Percentiles rank a stretch among this genome's conserved stretches.
These are phyloP conservation scores for Neurospora terricola DNA, from an alignment of 495 filamentous ascomycete genomes.

Conservation along the genomic window DNA sequence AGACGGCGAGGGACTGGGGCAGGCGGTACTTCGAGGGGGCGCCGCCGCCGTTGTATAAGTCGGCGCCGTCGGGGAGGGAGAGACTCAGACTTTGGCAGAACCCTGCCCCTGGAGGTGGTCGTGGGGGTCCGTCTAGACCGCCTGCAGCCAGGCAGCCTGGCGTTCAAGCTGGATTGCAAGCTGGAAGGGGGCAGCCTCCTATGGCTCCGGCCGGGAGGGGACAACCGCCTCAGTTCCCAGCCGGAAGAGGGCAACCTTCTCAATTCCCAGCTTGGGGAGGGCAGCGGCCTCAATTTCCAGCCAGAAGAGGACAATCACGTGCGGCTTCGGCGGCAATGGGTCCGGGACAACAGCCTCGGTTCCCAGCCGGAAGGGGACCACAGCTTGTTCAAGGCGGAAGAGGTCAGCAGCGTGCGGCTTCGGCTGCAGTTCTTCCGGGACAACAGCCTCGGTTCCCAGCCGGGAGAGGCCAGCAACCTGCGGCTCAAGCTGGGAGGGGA, in stretches of 20 bases:
- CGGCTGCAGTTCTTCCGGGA: neutral
- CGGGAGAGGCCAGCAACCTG: neutral
- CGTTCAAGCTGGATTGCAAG: neutral
- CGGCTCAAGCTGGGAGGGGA: neutral
- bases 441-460: neutral
- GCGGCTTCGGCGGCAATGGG: neutral
- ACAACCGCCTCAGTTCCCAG: neutral
- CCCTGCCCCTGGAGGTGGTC: neutral
- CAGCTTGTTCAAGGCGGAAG: neutral
- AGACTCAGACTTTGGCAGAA: neutral
- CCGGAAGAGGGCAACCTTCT: neutral
- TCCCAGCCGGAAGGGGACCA: neutral
- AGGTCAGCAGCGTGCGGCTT: neutral
- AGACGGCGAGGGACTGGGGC: neutral
- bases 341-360: neutral
- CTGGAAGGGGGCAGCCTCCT: neutral
- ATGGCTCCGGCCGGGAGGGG: neutral
- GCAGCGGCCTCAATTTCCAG: neutral
- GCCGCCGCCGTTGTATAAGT: neutral
- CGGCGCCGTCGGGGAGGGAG: neutral
- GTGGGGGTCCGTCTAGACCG: neutral
- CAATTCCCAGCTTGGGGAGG: neutral
- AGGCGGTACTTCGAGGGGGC: neutral
- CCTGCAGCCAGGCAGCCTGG: neutral
- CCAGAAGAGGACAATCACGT: neutral